phyloP scores from a whole-genome alignment of 441 rosid genomes.

The Erodium moschatum region DNA sequence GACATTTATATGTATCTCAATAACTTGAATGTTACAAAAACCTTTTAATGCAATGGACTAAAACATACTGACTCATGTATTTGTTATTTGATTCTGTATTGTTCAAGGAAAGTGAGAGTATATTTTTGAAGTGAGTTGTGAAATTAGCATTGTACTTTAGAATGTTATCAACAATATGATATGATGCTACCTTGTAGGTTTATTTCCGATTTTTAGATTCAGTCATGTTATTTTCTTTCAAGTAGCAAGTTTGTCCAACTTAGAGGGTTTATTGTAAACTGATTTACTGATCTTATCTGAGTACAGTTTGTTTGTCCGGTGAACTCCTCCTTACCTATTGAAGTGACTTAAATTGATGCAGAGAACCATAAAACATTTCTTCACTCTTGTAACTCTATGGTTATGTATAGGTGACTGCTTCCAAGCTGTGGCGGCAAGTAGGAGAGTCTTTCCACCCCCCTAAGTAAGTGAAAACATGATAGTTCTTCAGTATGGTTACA shows the following conservation, averaged over 20 bases:
- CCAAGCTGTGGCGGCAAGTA: conserved; percentile 89
- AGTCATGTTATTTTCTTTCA: conserved; percentile 7
- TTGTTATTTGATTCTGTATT: too few species aligned
- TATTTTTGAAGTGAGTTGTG: too few species aligned
- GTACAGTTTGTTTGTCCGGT: neutral
- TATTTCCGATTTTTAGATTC: too few species aligned
- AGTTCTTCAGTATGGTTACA: conserved; percentile 7
- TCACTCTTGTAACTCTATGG: conserved; percentile 14
- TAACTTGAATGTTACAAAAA: too few species aligned
- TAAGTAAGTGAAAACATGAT: conserved; percentile 44
- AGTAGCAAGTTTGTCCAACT: neutral
- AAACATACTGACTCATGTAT: too few species aligned
- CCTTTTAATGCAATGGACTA: too few species aligned
- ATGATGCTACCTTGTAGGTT: too few species aligned
- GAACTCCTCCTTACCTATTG: neutral
- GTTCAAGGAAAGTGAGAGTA: too few species aligned
- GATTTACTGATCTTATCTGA: neutral
- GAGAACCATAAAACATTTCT: neutral
- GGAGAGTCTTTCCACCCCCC: conserved; percentile 97
- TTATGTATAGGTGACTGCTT: conserved; percentile 62
- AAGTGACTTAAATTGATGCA: neutral
- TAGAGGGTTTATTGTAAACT: neutral
- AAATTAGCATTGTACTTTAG: too few species aligned
- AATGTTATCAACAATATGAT: too few species aligned
- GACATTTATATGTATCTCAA: too few species aligned